Evolutionary conservation across 1,139 yeast species (phyloP).

Genomic region (Suhomyces panamericanus): DNA sequence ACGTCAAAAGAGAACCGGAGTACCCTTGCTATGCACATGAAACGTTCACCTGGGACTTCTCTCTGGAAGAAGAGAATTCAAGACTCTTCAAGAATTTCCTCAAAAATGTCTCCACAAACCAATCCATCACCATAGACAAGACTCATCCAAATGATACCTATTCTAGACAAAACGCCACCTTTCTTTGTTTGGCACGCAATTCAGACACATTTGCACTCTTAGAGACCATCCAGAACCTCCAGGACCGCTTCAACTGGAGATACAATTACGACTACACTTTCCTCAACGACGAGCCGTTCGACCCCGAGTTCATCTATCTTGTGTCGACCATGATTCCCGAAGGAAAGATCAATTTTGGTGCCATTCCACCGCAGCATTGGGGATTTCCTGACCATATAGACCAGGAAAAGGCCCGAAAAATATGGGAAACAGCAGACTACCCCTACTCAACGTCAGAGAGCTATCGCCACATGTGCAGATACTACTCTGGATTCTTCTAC

Average conservation of each 20-base stretch:
- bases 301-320: conserved; percentile 24
- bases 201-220: conserved; percentile 16
- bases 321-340: conserved; percentile 23
- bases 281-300: conserved; percentile 35
- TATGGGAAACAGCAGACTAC: conserved; percentile 5
- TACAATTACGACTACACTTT: conserved; percentile 37
- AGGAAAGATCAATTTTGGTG: conserved; percentile 32
- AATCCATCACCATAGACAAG: conserved; percentile 8
- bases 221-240: conserved; percentile 21
- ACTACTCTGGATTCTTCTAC: conserved; percentile 36
- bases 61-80: conserved; percentile 2
- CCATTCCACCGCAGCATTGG: conserved; percentile 33
- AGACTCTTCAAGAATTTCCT: conserved; percentile 6
- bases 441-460: conserved; percentile 32
- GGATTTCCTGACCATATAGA: conserved; percentile 33
- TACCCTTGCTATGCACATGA: neutral
- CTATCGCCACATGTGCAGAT: conserved; percentile 43
- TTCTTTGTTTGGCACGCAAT: conserved; percentile 17
- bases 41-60: neutral
- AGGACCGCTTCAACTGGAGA: conserved; percentile 21
- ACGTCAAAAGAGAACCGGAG: neutral
- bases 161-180: conserved; percentile 14
- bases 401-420: conserved; percentile 20
- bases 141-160: conserved; percentile 5
- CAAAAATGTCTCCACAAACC: neutral